Evolutionary conservation across 2,329 filamentous ascomycete genomes (phyloP), one percentile per base, ranked within the genome.

Genomic region (Diatrype stigma): DNA sequence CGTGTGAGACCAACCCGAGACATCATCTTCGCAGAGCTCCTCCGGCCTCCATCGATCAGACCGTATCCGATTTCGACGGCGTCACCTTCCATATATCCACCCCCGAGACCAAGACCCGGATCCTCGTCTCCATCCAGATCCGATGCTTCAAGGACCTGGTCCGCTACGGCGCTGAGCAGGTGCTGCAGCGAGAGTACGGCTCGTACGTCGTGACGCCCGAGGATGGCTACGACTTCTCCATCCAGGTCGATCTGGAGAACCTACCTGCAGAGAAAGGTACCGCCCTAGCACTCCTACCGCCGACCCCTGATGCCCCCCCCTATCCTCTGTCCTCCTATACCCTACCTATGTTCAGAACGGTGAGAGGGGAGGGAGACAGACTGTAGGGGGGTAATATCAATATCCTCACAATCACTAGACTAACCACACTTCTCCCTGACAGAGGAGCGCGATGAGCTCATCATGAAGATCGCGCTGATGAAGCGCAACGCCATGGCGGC

Each of bases 401-500:
- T 37, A 37, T 37, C 4, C n/a, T 48, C 6, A 5, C 26, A 30
- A 5, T 30, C 26, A 30, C 26, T 30, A 30, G n/a, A n/a, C n/a
- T n/a, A n/a, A n/a, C n/a, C n/a, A 30, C 26, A 30, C 26, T 30
- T 30, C 26, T 30, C 26, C 10, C 26, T 30, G n/a, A 56, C 57
- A 87, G 93, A 96, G 70, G 89, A 84, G 58, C 85, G 86, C 60
- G 90, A 96, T 64, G 92, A 91, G 55, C 77, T 99, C 55, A 85
- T 96, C 61, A 84, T 84, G 71, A 87, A 92, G 66, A 86, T 97
- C 65, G 89, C 92, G 53, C 78, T 99, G 58, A 74, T 99, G 63
- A 99, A 97, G 80, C 91, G 95, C 65, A 97, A 99, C 70, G 91
- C 90, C 60, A 97, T 99, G 94, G 95, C 94, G 55, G 93, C 94